Conservation (phyloP, 2,329 filamentous ascomycete genomes). For the Ceratocystis destructans region DNA sequence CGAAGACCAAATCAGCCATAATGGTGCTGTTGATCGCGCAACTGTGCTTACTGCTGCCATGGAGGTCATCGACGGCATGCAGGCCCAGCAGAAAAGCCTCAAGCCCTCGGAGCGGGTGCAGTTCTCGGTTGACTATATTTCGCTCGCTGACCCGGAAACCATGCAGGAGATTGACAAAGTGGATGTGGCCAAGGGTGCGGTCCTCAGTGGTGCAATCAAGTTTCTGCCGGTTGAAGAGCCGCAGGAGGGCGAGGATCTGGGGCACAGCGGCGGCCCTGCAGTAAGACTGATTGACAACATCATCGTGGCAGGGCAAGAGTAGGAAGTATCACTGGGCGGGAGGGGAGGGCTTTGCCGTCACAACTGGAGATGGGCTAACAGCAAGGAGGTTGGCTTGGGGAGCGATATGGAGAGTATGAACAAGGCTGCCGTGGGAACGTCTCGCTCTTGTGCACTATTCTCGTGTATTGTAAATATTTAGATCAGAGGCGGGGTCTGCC, state of each 20-base stretch:
- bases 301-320: constrained; percentile 40
- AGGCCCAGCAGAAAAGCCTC: constrained; percentile 49
- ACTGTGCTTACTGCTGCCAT: constrained; percentile 62
- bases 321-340: not conserved
- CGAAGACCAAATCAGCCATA: constrained; percentile 39
- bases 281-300: constrained; percentile 94
- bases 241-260: constrained; percentile 58
- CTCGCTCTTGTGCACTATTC: not conserved
- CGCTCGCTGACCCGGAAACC: constrained; percentile 70
- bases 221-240: constrained; percentile 70
- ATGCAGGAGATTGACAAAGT: constrained; percentile 65
- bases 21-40: constrained; percentile 38
- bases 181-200: constrained; percentile 56
- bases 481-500: no score
- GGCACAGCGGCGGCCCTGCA: constrained; percentile 54
- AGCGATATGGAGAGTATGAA: no score
- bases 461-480: not conserved
- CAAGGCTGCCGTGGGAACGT: no score
- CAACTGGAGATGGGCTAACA: not conserved
- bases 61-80: constrained; percentile 40
- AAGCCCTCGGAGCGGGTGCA: constrained; percentile 46
- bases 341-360: not conserved
- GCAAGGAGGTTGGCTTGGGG: no score
- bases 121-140: constrained; percentile 86
- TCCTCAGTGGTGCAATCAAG: constrained; percentile 81